Percentiles rank a stretch among this genome's conserved stretches.
Conservation (phyloP, 352 stramenopile species). For the Halophytophthora polymorphica region DNA sequence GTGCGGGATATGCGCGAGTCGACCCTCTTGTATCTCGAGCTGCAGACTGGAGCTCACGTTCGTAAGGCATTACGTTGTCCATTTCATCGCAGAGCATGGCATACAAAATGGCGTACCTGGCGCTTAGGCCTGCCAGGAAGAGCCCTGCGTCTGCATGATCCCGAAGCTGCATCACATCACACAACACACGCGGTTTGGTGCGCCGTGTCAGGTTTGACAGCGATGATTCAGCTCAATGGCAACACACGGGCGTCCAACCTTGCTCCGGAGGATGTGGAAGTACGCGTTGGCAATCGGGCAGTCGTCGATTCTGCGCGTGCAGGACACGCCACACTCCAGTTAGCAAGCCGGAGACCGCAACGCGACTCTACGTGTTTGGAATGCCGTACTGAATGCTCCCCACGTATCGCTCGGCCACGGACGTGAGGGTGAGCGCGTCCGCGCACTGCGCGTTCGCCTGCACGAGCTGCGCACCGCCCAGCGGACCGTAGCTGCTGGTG, state of each 20-base stretch:
- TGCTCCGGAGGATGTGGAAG: slow-evolving; percentile 55
- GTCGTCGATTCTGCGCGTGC: slow-evolving; percentile 25
- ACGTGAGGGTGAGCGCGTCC: slow-evolving; percentile 48
- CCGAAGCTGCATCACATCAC: slow-evolving; percentile 21
- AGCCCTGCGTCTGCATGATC: slow-evolving; percentile 43
- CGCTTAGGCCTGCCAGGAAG: slow-evolving; percentile 28
- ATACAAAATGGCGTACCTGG: no score
- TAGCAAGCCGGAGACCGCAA: not conserved
- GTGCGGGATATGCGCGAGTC: slow-evolving; percentile 25
- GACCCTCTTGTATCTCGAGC: slow-evolving; percentile 37
- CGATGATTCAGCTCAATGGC: not conserved
- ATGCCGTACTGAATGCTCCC: slow-evolving; percentile 31
- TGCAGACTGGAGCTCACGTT: slow-evolving; percentile 24
- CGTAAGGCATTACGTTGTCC: not conserved
- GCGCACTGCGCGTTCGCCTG: slow-evolving; percentile 44
- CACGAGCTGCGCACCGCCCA: slow-evolving; percentile 36
- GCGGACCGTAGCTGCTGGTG: slow-evolving; percentile 41
- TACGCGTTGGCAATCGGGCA: slow-evolving; percentile 58
- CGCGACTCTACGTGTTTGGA: not conserved
- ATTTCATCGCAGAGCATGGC: not conserved
- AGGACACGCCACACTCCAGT: not conserved
- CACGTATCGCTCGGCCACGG: slow-evolving; percentile 34
- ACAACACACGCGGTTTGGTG: not conserved
- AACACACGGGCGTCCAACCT: slow-evolving; percentile 10
- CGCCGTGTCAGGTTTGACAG: not conserved